Base-by-base conservation (phyloP, 2,329 filamentous ascomycete genomes). In the Akanthomyces lecanii region DNA sequence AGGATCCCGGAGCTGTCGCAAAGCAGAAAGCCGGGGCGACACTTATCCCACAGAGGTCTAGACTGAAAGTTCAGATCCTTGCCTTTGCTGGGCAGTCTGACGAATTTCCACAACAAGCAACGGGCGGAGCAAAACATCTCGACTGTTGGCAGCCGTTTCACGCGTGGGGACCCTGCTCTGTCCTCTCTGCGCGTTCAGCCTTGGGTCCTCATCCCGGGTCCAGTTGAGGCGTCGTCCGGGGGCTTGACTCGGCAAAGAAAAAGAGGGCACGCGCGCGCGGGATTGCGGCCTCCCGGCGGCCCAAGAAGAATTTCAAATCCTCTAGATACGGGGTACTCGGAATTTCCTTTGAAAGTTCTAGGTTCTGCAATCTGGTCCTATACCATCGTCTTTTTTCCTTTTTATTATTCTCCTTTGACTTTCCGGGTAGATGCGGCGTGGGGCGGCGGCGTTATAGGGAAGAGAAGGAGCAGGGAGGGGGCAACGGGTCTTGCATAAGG, bases 131-230 rank as follows among this genome's bases (percentile, higher is more conserved):
- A 28, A 30, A 30, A 18, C 3, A 23, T 48, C 45, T 16, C 5
- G 25, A 48, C 44, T n/a, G 53, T 30, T 21, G 21, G 12, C 5
- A 28, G 25, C 57, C 58, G 58, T 61, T 61, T 61, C 58, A 53
- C 50, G 38, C 38, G 48, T 61, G 58, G 50, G 45, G 48, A 40
- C 57, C 38, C 38, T 36, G 28, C 28, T 23, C 11, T 23, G 40
- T 21, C 8, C 14, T n/a, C 25, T 40, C 44, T 45, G 7, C 16
- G 33, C 33, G 33, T 59, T 53, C 58, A 61, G 40, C 50, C 58
- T 52, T 14, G 33, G 33, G 4, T 36, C 7, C 1, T 36, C 33
- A 21, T 61, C 36, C 3, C 23, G 5, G 11, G 12, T n/a, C 48
- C 47, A 51, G 57, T 51, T 47, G 58, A 53, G 58, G 58, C 58